A percentile compares a stretch with the other conserved stretches of the same genome.
phyloP scores from a whole-genome alignment of 2,329 filamentous ascomycete species.

The Talaromyces rugulosus region DNA sequence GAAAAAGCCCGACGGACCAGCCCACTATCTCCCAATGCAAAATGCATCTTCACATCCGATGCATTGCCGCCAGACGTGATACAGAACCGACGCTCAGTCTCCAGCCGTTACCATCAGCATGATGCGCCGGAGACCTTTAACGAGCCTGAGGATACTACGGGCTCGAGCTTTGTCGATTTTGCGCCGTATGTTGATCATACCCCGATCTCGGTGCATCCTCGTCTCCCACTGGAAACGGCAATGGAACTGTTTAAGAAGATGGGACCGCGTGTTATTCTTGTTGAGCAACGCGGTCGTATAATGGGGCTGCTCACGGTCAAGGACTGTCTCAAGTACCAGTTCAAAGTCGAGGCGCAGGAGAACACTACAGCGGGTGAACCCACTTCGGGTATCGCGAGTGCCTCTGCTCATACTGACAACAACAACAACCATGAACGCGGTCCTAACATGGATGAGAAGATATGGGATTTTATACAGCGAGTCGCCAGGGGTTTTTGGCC shows the following conservation, averaged over 20 bases:
- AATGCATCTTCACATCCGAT: constrained; percentile 66
- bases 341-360: constrained; percentile 87
- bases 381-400: background rate
- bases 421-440: constrained; percentile 18
- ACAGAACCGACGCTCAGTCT: constrained; percentile 14
- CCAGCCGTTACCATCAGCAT: background rate
- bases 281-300: constrained; percentile 82
- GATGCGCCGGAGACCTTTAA: constrained; percentile 54
- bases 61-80: constrained; percentile 31
- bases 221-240: constrained; percentile 87
- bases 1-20: constrained; percentile 70
- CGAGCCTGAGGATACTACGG: constrained; percentile 53
- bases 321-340: constrained; percentile 95
- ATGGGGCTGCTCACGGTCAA: constrained; percentile 90
- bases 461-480: constrained; percentile 35
- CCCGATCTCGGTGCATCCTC: constrained; percentile 84
- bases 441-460: constrained; percentile 29
- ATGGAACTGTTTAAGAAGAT: constrained; percentile 99
- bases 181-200: constrained; percentile 84
- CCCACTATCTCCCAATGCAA: constrained; percentile 61
- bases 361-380: constrained; percentile 43
- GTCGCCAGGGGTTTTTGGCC: constrained; percentile 19
- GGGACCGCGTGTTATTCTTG: constrained; percentile 84
- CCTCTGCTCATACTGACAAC: constrained; percentile 1
- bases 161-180: constrained; percentile 66